phyloP scores from a whole-genome alignment of 192 early-diverging fungal genomes.

The Mortierella antarctica region DNA sequence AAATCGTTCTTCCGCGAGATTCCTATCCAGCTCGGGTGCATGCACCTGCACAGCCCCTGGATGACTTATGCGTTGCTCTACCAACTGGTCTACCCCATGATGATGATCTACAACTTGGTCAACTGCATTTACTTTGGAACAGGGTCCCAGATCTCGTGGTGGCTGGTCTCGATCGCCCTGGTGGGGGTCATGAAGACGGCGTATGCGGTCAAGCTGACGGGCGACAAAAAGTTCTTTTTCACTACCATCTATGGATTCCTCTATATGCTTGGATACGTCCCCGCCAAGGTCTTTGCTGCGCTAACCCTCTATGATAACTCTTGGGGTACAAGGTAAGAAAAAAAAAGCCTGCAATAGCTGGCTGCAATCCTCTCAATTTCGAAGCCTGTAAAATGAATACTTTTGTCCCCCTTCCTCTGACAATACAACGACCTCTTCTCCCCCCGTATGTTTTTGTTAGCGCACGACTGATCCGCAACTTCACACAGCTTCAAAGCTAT shows the following conservation, averaged over 20 bases:
- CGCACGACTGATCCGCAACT: conserved; percentile 26
- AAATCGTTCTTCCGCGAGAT: conserved; percentile 74
- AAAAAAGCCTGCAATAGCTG: not conserved
- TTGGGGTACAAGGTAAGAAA: conserved; percentile 60
- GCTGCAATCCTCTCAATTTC: not conserved
- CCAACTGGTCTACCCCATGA: conserved; percentile 70
- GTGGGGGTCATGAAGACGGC: conserved; percentile 53
- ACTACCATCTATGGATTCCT: conserved; percentile 60
- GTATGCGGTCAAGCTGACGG: conserved; percentile 41
- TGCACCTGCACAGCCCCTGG: conserved; percentile 69
- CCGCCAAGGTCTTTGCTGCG: conserved; percentile 62
- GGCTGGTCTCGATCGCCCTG: conserved; percentile 55
- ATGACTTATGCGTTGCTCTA: conserved; percentile 70
- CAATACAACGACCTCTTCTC: not conserved
- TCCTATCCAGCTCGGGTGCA: conserved; percentile 56
- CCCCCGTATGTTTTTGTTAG: conserved; percentile 2
- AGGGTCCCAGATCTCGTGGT: conserved; percentile 47
- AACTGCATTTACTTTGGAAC: conserved; percentile 53
- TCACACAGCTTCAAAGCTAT: conserved; percentile 25
- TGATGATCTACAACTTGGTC: conserved; percentile 64
- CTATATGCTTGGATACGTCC: conserved; percentile 59
- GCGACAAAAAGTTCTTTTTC: conserved; percentile 50
- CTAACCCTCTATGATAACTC: conserved; percentile 63
- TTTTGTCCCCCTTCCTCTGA: not conserved
- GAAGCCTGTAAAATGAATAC: too few relatives aligned